phyloP scores from a whole-genome alignment of 148 eudicot genomes.

The Vaccinium vitisidaea region DNA sequence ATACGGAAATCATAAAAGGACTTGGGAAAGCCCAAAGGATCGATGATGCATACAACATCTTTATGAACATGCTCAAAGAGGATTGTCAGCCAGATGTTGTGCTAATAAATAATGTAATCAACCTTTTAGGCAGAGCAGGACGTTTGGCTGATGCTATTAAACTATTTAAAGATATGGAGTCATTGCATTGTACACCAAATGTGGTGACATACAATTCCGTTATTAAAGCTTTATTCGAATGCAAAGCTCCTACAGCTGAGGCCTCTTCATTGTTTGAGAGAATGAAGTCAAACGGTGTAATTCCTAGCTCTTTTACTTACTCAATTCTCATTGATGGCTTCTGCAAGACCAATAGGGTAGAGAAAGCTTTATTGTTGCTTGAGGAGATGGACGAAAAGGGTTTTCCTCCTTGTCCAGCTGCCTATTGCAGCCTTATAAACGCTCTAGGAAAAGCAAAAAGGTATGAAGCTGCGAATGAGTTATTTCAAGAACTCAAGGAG shows the following conservation, averaged over 20 bases:
- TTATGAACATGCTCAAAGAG: conserved; percentile 62
- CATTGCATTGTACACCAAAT: conserved; percentile 60
- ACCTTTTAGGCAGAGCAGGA: conserved; percentile 71
- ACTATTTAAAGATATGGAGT: conserved; percentile 71
- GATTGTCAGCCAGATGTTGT: conserved; percentile 90
- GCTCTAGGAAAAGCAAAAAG: conserved; percentile 83
- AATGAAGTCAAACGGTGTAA: conserved; percentile 66
- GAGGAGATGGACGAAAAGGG: conserved; percentile 99
- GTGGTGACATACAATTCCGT: conserved; percentile 93
- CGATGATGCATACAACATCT: conserved; percentile 74
- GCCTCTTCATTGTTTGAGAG: conserved; percentile 59
- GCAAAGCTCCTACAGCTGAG: conserved; percentile 59
- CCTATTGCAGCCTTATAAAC: conserved; percentile 91
- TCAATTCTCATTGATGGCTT: conserved; percentile 91
- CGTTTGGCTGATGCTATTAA: conserved; percentile 70
- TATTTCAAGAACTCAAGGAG: conserved; percentile 88
- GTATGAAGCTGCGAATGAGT: conserved; percentile 88
- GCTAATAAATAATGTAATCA: conserved; percentile 74
- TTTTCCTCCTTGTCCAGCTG: conserved; percentile 93
- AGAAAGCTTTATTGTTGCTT: conserved; percentile 79
- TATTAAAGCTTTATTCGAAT: conserved; percentile 69
- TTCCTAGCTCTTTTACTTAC: conserved; percentile 81
- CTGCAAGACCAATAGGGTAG: conserved; percentile 80
- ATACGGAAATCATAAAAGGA: conserved; percentile 84
- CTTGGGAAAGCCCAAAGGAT: conserved; percentile 72